Evolutionary conservation across 2,329 filamentous ascomycete genomes (phyloP).

Genomic region (Microcera coccophila): DNA sequence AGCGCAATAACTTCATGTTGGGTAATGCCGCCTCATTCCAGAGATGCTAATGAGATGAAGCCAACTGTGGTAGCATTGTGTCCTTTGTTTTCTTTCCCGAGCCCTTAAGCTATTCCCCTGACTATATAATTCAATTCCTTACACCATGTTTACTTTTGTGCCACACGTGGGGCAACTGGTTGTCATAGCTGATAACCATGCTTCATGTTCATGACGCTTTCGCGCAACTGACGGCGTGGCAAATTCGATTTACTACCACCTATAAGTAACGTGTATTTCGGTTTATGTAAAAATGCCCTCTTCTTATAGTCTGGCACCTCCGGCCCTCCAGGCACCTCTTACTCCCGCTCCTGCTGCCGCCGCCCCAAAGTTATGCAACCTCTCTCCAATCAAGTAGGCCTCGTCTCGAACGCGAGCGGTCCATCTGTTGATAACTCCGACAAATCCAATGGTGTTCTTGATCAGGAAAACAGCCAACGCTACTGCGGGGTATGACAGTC

Average conservation of each 20-base stretch:
- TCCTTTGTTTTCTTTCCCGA: no score
- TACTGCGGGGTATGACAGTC: constrained; percentile 66
- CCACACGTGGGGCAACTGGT: no score
- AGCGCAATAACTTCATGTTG: no score
- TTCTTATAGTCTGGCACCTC: constrained; percentile 29
- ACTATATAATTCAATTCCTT: no score
- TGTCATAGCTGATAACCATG: no score
- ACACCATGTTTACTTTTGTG: no score
- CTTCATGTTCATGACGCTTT: no score
- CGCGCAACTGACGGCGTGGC: no score
- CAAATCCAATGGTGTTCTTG: constrained; percentile 45
- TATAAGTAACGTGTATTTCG: background rate
- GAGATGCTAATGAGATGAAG: no score
- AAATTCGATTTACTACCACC: background rate
- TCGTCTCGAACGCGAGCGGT: constrained; percentile 82
- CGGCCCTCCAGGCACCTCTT: constrained; percentile 36
- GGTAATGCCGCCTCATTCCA: no score
- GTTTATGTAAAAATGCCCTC: background rate
- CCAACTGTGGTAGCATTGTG: no score
- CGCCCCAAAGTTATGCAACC: constrained; percentile 85
- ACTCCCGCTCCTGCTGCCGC: constrained; percentile 36
- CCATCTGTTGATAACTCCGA: constrained; percentile 68
- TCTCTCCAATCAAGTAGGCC: constrained; percentile 91
- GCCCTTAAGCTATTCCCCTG: no score
- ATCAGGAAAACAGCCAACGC: constrained; percentile 47